Base-by-base conservation (phyloP, 1,284 basidiomycete genomes). In the Cryptococcus sp. region DNA sequence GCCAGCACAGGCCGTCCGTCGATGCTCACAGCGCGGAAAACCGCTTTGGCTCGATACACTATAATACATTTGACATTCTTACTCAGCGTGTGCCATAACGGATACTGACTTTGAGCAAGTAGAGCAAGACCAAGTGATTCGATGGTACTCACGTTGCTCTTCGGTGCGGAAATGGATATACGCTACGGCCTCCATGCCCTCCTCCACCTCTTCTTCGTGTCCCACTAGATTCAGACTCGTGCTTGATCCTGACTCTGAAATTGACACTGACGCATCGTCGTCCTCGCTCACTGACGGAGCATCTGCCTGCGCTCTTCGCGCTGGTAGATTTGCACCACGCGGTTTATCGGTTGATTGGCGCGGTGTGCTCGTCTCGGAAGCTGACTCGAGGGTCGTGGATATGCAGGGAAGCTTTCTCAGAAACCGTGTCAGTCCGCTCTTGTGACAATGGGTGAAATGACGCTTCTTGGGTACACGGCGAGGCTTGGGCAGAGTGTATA, bases 101-200 rank as follows among this genome's bases (percentile, higher is more conserved):
- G 20, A 3, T 1, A 11, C n/a, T 19, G 44, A n/a, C n/a, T 10
- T 31, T 4, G 19, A 54, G 13, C 13, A 17, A 23, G 47, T 27
- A 15, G 22, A 40, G n/a, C n/a, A n/a, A n/a, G n/a, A n/a, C n/a
- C n/a, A n/a, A n/a, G n/a, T n/a, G 42, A 22, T 2, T 8, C 49
- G 47, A 19, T 3, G 1, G 5, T 17, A 59, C 59, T 49, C 27
- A 63, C 64, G 16, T 50, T 58, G 56, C 17, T 56, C 42, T 27
- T 63, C 61, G 15, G 44, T 35, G 13, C 50, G 49, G 27, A 66
- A 66, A 54, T 66, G 64, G 15, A 66, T 56, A 52, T 53, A 57
- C n/a, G 61, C 64, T 5, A 63, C 51, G 1, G 61, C 60, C 44
- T 59, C 52, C 5, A 46, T 4, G 13, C 27, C 51, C 22, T 40